Evolutionary conservation across 2,329 filamentous ascomycete genomes (phyloP).

Genomic region (Fonsecaea multimorphosa): DNA sequence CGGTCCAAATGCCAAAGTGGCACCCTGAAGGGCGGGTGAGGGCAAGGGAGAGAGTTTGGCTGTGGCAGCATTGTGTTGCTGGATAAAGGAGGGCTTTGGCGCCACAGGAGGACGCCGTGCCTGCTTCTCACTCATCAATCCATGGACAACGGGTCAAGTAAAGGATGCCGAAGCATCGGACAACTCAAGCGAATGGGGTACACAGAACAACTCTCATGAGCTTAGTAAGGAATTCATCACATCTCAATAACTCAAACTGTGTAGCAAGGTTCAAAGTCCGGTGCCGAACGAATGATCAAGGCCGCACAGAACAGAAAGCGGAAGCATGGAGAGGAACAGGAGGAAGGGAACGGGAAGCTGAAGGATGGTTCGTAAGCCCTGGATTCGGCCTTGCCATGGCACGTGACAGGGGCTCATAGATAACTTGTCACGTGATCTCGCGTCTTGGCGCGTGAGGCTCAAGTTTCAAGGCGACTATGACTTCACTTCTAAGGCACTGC

Average conservation of each 20-base stretch:
- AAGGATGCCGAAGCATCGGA: slow-evolving; percentile 30
- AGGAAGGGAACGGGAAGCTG: slow-evolving; percentile 2
- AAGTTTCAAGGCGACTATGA: background rate
- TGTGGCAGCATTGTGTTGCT: slow-evolving; percentile 26
- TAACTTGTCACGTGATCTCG: background rate
- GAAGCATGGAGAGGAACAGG: slow-evolving; percentile 7
- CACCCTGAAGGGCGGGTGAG: slow-evolving; percentile 36
- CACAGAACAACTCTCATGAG: background rate
- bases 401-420: too few relatives aligned
- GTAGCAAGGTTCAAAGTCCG: background rate
- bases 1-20: slow-evolving; percentile 36
- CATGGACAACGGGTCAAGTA: slow-evolving; percentile 28
- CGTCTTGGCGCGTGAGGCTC: background rate
- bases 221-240: slow-evolving; percentile 28
- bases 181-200: slow-evolving; percentile 18
- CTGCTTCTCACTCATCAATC: slow-evolving; percentile 39
- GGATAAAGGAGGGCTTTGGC: slow-evolving; percentile 38
- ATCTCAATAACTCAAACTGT: slow-evolving; percentile 8
- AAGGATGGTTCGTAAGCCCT: slow-evolving; percentile 3
- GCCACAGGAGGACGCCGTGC: slow-evolving; percentile 39
- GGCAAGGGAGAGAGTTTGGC: slow-evolving; percentile 25
- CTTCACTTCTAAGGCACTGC: background rate
- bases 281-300: slow-evolving; percentile 9
- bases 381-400: background rate
- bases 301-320: background rate